These are phyloP conservation scores for Aspergillus luchuensis DNA, from an alignment of 2,329 filamentous ascomycete genomes.

Conservation along the genomic window DNA sequence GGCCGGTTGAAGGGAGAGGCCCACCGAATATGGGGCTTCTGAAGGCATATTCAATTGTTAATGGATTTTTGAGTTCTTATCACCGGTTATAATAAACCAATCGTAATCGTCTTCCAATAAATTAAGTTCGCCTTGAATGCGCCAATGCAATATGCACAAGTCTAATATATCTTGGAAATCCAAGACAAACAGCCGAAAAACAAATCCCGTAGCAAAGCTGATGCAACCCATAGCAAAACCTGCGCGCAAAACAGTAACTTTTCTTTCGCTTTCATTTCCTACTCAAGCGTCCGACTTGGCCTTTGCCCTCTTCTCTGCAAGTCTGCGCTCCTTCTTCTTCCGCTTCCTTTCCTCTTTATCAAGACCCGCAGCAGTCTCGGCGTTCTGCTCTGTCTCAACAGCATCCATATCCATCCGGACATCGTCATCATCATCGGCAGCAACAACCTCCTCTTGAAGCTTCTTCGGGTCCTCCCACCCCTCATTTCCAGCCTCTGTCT, in stretches of 20 bases:
- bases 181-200: constrained; percentile 2
- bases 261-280: not conserved
- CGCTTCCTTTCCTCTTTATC: constrained; percentile 58
- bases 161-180: constrained; percentile 6
- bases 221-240: constrained; percentile 3
- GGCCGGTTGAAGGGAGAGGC: not conserved
- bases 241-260: not conserved
- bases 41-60: not conserved
- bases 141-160: constrained; percentile 16
- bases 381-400: constrained; percentile 43
- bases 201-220: not conserved
- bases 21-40: not conserved
- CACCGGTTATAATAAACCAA: constrained; percentile 22
- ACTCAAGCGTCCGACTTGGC: constrained; percentile 30
- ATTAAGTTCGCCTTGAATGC: constrained; percentile 9
- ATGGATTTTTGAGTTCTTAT: not conserved
- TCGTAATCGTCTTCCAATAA: constrained; percentile 1
- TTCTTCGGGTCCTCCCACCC: constrained; percentile 42
- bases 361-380: constrained; percentile 33
- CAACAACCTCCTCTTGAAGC: constrained; percentile 43
- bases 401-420: constrained; percentile 42
- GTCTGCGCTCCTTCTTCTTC: constrained; percentile 57
- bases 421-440: constrained; percentile 47
- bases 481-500: constrained; percentile 27
- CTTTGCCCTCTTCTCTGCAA: constrained; percentile 47